phyloP scores from a whole-genome alignment of 768 basidiomycete species.

The Termitomyces sp. region DNA sequence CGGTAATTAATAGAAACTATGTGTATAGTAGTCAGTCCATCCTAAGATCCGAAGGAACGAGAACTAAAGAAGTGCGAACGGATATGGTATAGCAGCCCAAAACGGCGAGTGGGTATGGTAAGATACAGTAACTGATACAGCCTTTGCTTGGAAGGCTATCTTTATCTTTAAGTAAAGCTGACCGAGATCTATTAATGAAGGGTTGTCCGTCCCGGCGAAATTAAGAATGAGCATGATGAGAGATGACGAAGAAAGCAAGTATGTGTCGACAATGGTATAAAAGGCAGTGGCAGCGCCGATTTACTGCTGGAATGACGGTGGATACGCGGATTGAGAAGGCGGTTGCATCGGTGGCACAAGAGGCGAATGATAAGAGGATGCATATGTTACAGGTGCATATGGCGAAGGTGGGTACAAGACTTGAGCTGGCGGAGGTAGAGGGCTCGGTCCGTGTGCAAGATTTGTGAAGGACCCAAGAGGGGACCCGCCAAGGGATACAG shows the following conservation, averaged over 20 bases:
- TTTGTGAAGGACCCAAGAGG: conserved; percentile 10
- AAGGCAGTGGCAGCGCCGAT: neutral
- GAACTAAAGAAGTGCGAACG: neutral
- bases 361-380: conserved; percentile 12
- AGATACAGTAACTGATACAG: conserved; percentile 6
- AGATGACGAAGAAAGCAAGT: neutral
- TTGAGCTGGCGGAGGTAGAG: neutral
- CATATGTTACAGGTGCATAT: conserved; percentile 9
- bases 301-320: conserved; percentile 3
- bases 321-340: conserved; percentile 5
- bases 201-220: neutral
- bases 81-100: neutral
- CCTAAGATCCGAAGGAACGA: neutral
- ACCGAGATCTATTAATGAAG: neutral
- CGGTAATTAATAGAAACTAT: neutral
- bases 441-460: conserved; percentile 5
- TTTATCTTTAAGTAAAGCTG: neutral
- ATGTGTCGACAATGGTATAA: no score
- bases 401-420: conserved; percentile 8
- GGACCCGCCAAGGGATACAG: conserved; percentile 3
- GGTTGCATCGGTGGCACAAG: conserved; percentile 6
- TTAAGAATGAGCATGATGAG: neutral
- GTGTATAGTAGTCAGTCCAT: neutral
- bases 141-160: neutral
- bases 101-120: neutral